phyloP scores from a whole-genome alignment of 371 early-diverging fungal species.

The Mucor indicus region DNA sequence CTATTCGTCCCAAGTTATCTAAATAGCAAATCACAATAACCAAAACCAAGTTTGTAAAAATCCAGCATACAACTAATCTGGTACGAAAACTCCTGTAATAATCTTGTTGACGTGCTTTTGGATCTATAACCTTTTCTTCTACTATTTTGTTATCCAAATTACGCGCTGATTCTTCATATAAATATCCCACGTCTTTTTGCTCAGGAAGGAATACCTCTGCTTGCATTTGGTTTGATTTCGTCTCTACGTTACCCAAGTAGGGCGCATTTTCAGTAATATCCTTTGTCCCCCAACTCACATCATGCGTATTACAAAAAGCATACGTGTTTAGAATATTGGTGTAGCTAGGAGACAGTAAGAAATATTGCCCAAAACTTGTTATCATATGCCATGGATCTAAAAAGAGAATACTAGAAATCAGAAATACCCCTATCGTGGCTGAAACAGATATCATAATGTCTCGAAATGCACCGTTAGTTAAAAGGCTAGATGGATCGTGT shows the following conservation, averaged over 20 bases:
- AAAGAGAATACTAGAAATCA: constrained; percentile 70
- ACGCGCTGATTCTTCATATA: constrained; percentile 65
- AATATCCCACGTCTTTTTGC: constrained; percentile 59
- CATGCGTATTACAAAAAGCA: constrained; percentile 91
- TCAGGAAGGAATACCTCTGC: constrained; percentile 64
- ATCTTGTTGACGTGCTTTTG: constrained; percentile 78
- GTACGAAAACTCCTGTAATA: constrained; percentile 85
- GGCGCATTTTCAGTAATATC: constrained; percentile 60
- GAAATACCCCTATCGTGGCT: constrained; percentile 83
- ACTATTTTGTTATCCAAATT: constrained; percentile 29
- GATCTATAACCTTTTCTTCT: constrained; percentile 45
- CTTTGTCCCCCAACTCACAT: constrained; percentile 95
- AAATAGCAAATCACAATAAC: constrained; percentile 49
- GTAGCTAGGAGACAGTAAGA: constrained; percentile 77
- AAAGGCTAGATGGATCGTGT: constrained; percentile 3
- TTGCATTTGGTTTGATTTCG: constrained; percentile 33
- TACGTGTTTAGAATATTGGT: constrained; percentile 91
- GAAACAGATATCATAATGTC: constrained; percentile 80
- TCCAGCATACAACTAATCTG: constrained; percentile 77
- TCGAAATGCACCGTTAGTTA: constrained; percentile 61
- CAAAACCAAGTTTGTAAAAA: constrained; percentile 72
- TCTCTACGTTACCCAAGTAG: constrained; percentile 49
- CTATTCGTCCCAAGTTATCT: constrained; percentile 22
- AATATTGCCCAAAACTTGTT: constrained; percentile 83
- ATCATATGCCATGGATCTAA: constrained; percentile 96